These are phyloP conservation scores for Lipomyces spencermartinsiae DNA, from an alignment of 805 yeast genomes.

Conservation along the genomic window DNA sequence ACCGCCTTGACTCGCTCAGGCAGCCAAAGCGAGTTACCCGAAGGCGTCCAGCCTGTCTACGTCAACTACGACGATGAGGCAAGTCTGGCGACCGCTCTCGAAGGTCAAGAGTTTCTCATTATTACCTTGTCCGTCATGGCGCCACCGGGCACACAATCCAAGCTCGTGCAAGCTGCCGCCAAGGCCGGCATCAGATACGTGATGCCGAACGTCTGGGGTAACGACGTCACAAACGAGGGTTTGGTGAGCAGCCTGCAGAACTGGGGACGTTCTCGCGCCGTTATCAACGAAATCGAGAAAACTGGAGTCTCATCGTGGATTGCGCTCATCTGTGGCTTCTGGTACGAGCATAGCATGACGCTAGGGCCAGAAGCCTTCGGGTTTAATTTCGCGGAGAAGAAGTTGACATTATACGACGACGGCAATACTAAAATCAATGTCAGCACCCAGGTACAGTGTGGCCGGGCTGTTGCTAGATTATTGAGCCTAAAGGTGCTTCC, in stretches of 20 bases:
- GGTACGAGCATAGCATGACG: conserved; percentile 17
- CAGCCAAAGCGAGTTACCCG: conserved; percentile 16
- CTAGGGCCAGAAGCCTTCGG: not conserved
- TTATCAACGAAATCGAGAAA: not conserved
- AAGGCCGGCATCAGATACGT: conserved; percentile 15
- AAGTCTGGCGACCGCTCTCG: conserved; percentile 9
- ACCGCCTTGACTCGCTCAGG: conserved; percentile 15
- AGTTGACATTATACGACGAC: conserved; percentile 15
- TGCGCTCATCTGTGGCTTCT: conserved; percentile 12
- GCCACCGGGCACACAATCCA: conserved; percentile 7
- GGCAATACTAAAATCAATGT: conserved; percentile 13
- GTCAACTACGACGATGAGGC: conserved; percentile 16
- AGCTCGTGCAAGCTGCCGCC: conserved; percentile 20
- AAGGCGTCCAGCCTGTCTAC: conserved; percentile 4
- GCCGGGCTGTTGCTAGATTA: conserved; percentile 15
- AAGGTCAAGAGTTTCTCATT: conserved; percentile 14
- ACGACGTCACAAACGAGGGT: conserved; percentile 4
- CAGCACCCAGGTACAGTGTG: conserved; percentile 7
- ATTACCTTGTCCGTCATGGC: conserved; percentile 19
- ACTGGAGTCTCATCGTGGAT: conserved; percentile 17
- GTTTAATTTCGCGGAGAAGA: conserved; percentile 9
- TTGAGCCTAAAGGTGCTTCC: conserved; percentile 11
- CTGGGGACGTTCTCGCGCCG: not conserved
- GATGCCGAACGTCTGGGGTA: conserved; percentile 22
- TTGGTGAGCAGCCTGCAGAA: not conserved